Evolutionary conservation across 768 basidiomycete genomes (phyloP), one percentile per base, ranked within the genome.

Genomic region (Cystobasidium tubakii): DNA sequence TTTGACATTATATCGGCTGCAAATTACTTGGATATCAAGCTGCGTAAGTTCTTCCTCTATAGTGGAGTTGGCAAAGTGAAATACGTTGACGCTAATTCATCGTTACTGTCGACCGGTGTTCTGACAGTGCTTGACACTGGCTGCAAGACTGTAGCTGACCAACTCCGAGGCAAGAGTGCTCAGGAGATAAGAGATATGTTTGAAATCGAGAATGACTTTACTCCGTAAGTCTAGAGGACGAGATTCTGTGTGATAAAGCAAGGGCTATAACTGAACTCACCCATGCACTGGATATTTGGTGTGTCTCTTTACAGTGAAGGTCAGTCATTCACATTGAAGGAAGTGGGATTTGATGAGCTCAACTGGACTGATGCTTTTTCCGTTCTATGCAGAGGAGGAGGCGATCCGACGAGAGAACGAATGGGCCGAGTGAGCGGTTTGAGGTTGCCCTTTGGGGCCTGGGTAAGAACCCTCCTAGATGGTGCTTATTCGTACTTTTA

Each of bases 91-190:
- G n/a, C n/a, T n/a, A n/a, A n/a, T n/a, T n/a, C n/a, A n/a, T n/a
- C n/a, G n/a, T n/a, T n/a, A n/a, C n/a, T n/a, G n/a, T n/a, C n/a
- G n/a, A n/a, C n/a, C n/a, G n/a, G n/a, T n/a, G n/a, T n/a, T 34
- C 31, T 34, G 13, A 10, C 66, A 46, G 63, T 65, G 7, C 19
- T 19, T 7, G 92, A 94, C 79, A 90, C 94, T 73, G 92, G 92
- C 1, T 94, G 92, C 86, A 93, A 94, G 85, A 95, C 92, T 7
- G 92, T 94, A 1, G 94, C 94, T 7, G 96, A 96, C 85, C 97
- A 96, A 93, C 96, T 98, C 86, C 96, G 97, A 84, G 95, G 94
- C 31, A 98, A 98, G 86, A 93, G 92, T 0, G 94, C 95, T 29
- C 94, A 96, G 81, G 93, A 96, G 83, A 96, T 97, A 77, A 88